Evolutionary conservation across 345 rosid species (phyloP).

Genomic region (Arabis alpina): DNA sequence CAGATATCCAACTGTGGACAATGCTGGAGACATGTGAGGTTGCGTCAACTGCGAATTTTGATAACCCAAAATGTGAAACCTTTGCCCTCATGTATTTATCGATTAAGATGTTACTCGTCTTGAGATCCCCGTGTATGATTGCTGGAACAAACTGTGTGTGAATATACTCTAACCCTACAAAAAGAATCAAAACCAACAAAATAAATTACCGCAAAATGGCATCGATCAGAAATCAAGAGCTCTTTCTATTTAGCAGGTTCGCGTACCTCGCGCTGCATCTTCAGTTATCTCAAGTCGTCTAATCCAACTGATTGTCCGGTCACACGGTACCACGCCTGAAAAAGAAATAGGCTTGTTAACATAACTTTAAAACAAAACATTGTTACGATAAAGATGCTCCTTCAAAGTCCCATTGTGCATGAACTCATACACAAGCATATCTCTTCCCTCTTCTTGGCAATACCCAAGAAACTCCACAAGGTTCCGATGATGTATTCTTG

Average conservation of each 20-base stretch:
- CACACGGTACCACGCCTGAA: conserved; percentile 63
- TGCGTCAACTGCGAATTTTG: conserved; percentile 85
- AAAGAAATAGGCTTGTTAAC: conserved; percentile 14
- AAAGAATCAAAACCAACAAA: conserved; percentile 22
- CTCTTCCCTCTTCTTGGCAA: conserved; percentile 92
- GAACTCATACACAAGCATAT: conserved; percentile 91
- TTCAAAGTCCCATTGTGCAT: conserved; percentile 99
- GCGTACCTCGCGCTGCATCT: conserved; percentile 88
- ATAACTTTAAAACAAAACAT: neutral
- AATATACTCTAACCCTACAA: conserved; percentile 94
- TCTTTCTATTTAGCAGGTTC: conserved; percentile 2
- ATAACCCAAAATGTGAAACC: conserved; percentile 97
- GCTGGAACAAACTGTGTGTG: conserved; percentile 97
- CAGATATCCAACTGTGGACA: conserved; percentile 96
- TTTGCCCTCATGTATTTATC: conserved; percentile 87
- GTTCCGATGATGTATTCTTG: conserved; percentile 99
- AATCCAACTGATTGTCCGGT: conserved; percentile 76
- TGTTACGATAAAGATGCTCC: conserved; percentile 92
- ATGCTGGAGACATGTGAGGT: conserved; percentile 96
- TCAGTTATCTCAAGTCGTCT: conserved; percentile 96
- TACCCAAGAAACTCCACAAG: conserved; percentile 96
- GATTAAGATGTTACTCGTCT: conserved; percentile 93
- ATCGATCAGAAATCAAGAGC: conserved; percentile 7
- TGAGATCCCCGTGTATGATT: conserved; percentile 92
- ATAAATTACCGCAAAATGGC: neutral